Conservation (phyloP, 176 grass and related monocot genomes). For the Zizania latifolia region DNA sequence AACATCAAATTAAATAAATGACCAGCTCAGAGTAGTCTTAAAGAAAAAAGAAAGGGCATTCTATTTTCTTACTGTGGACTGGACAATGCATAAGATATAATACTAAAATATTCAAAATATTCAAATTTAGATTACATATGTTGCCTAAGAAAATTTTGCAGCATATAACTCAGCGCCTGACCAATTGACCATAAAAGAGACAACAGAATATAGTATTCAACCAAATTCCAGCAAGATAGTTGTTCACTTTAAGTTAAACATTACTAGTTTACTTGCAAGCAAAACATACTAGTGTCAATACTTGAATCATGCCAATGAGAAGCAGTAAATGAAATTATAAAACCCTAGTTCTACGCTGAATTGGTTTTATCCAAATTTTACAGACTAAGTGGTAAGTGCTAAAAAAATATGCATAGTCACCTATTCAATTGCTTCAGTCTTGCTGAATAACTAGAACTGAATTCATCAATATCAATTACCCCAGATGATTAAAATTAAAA, state of each 20-base stretch:
- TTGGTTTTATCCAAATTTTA: not conserved
- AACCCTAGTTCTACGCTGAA: not conserved
- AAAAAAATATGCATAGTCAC: not conserved
- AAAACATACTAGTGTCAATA: not conserved
- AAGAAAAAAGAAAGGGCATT: not conserved
- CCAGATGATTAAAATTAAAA: not conserved
- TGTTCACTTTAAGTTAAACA: not conserved
- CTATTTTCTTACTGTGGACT: not conserved
- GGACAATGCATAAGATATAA: not conserved
- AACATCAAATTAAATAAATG: not conserved
- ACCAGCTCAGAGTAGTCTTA: not conserved
- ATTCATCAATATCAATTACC: not conserved
- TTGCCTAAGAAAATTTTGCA: slow-evolving; percentile 1
- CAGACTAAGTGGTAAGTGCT: not conserved
- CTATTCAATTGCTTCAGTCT: not conserved
- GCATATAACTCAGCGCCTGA: not conserved
- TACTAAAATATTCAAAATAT: not conserved
- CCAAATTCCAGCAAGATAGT: not conserved
- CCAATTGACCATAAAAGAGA: slow-evolving; percentile 5
- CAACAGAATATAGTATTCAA: not conserved
- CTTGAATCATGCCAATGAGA: not conserved
- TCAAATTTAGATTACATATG: not conserved
- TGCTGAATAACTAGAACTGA: slow-evolving; percentile 9
- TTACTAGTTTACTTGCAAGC: not conserved
- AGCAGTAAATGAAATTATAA: not conserved